A percentile compares a stretch with the other conserved stretches of the same genome.
These are phyloP conservation scores for Garcia nutans DNA, from an alignment of 345 rosid species.

Conservation along the genomic window DNA sequence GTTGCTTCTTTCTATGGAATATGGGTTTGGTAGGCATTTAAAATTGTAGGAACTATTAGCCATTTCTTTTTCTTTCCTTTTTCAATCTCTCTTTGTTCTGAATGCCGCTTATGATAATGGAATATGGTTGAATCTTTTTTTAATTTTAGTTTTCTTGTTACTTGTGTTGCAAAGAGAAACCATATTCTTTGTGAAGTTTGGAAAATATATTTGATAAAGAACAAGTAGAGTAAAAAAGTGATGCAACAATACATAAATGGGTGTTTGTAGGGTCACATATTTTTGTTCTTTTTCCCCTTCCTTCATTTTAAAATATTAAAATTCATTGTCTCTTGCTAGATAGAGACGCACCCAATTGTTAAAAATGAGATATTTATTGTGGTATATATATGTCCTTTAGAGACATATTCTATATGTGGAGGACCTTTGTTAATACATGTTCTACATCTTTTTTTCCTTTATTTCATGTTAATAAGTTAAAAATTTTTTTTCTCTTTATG, in stretches of 20 bases:
- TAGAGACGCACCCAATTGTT: conserved; percentile 45
- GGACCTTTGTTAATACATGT: conserved; percentile 21
- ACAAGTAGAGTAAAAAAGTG: conserved; percentile 20
- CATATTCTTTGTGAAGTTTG: conserved; percentile 33
- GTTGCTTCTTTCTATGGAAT: conserved; percentile 7
- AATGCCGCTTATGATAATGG: conserved; percentile 5
- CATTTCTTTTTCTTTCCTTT: too few species aligned
- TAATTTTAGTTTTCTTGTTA: conserved; percentile 3
- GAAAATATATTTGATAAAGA: conserved; percentile 16
- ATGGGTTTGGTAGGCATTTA: conserved; percentile 16
- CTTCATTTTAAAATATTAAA: conserved; percentile 44
- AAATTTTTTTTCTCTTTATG: too few species aligned
- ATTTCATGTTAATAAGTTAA: too few species aligned
- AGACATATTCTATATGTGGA: conserved; percentile 31
- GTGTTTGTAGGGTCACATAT: conserved; percentile 61
- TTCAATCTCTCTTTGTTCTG: neutral
- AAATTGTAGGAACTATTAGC: neutral
- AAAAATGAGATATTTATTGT: conserved; percentile 24
- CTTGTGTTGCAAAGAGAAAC: conserved; percentile 12
- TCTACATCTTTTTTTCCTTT: conserved; percentile 5
- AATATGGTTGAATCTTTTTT: conserved; percentile 33
- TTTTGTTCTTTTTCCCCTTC: conserved; percentile 41
- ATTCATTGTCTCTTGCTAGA: conserved; percentile 62
- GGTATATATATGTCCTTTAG: conserved; percentile 26
- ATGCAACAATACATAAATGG: conserved; percentile 37